These are phyloP conservation scores for Mucor circinelloides DNA, from an alignment of 371 early-diverging fungal species.

Conservation along the genomic window DNA sequence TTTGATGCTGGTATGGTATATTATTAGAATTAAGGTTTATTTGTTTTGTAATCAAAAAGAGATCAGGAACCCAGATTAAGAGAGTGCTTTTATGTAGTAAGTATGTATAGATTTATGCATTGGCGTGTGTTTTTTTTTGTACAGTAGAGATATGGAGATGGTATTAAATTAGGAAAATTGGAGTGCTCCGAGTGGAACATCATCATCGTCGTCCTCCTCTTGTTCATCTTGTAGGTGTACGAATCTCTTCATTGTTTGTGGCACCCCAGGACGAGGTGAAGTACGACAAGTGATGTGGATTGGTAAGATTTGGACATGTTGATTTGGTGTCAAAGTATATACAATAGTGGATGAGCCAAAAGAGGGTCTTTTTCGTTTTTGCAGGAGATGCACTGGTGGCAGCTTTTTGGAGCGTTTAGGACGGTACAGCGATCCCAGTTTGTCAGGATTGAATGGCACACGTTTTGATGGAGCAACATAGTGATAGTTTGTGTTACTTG, in stretches of 20 bases:
- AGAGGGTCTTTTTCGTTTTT: neutral
- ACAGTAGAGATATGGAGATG: neutral
- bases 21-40: neutral
- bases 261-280: neutral
- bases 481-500: neutral
- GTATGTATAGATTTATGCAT: neutral
- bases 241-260: neutral
- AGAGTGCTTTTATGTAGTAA: neutral
- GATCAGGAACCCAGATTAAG: neutral
- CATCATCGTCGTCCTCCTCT: conserved; percentile 15
- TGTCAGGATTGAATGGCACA: conserved; percentile 22
- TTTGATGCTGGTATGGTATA: neutral
- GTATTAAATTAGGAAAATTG: neutral
- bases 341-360: conserved; percentile 22
- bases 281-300: neutral
- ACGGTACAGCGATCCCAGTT: conserved; percentile 11
- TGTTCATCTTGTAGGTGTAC: neutral
- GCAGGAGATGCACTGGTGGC: neutral
- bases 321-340: conserved; percentile 7
- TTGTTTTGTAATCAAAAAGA: neutral
- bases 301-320: neutral
- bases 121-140: neutral
- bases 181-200: conserved; percentile 22
- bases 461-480: conserved; percentile 15
- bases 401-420: neutral